Percentiles rank a stretch among this genome's conserved stretches.
phyloP scores from a whole-genome alignment of 2,329 filamentous ascomycete species.

The Penicillium italicum region DNA sequence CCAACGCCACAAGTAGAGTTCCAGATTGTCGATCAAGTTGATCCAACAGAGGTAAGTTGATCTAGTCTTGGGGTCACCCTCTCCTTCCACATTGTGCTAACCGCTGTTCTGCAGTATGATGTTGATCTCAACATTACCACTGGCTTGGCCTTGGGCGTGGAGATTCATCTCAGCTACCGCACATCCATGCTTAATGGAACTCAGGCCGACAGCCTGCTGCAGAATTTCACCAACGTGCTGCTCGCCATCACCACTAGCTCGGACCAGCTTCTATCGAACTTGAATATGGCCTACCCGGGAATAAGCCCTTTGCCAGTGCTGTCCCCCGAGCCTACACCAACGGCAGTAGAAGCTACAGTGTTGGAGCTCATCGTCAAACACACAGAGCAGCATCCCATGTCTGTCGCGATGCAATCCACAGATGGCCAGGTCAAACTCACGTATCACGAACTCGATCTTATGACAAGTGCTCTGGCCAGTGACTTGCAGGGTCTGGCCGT shows the following conservation, averaged over 20 bases:
- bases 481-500: conserved; percentile 2
- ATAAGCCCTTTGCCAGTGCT: background rate
- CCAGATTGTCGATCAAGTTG: background rate
- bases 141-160: background rate
- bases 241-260: background rate
- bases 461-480: background rate
- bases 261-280: background rate
- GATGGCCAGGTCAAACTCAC: background rate
- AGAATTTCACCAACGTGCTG: background rate
- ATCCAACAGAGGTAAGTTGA: background rate
- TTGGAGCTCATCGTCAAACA: background rate
- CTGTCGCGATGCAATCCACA: background rate
- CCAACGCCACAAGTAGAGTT: background rate
- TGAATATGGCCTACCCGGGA: background rate
- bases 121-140: conserved; percentile 2
- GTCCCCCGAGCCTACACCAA: background rate
- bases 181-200: background rate
- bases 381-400: background rate
- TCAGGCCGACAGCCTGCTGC: background rate
- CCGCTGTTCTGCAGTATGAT: background rate
- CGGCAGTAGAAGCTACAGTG: background rate
- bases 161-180: conserved; percentile 1
- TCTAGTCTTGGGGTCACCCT: background rate
- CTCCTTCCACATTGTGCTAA: background rate
- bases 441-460: background rate